Evolutionary conservation across 2,329 filamentous ascomycete species (phyloP).

Genomic region (Zasmidium cellare): DNA sequence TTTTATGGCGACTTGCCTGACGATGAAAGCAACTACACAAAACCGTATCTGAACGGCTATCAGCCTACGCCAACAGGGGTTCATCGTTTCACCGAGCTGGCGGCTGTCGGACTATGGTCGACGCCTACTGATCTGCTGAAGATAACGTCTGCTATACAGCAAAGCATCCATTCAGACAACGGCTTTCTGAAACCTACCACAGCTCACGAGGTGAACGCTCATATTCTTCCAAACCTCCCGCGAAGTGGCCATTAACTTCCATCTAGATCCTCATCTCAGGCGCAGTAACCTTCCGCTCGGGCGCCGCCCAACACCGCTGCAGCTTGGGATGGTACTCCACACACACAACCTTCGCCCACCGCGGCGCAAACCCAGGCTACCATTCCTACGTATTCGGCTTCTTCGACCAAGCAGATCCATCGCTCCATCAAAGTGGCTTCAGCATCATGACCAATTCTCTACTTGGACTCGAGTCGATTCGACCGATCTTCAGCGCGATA

Average conservation of each 20-base stretch:
- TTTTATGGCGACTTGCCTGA: constrained; percentile 16
- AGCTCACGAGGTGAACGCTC: constrained; percentile 7
- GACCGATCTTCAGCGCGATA: background rate
- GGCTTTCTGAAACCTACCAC: constrained; percentile 19
- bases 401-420: background rate
- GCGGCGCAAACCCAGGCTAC: background rate
- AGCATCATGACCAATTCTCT: background rate
- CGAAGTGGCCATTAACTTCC: too few species aligned
- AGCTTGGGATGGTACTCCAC: background rate
- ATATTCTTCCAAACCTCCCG: too few species aligned
- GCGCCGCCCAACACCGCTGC: background rate
- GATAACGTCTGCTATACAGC: constrained; percentile 22
- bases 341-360: background rate
- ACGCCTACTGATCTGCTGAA: constrained; percentile 29
- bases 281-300: background rate
- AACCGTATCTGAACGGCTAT: constrained; percentile 18
- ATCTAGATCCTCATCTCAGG: background rate
- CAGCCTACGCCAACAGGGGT: constrained; percentile 17
- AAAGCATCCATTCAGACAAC: constrained; percentile 8
- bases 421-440: background rate
- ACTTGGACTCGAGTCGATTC: background rate
- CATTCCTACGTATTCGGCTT: background rate
- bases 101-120: constrained; percentile 30
- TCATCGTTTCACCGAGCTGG: constrained; percentile 23
- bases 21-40: constrained; percentile 22